A percentile compares a stretch with the other conserved stretches of the same genome.
Conservation (phyloP, 805 yeast genomes). For the Sugiyamaella floridensis region DNA sequence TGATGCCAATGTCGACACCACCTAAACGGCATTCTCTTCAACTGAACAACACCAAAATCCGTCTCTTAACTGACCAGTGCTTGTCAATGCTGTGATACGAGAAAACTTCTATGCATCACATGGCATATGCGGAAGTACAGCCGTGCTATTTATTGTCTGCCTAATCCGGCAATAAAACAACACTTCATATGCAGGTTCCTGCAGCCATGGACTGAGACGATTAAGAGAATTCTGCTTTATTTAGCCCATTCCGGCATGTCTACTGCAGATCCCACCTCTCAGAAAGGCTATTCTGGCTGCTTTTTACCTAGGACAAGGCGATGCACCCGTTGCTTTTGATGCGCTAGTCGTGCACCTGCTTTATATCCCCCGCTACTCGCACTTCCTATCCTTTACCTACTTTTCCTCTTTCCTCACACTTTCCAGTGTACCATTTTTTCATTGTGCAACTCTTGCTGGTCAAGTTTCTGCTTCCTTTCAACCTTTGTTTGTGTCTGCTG, state of each 20-base stretch:
- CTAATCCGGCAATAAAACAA: not conserved
- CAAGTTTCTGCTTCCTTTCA: slow-evolving; percentile 12
- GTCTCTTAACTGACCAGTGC: no score
- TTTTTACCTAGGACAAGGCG: not conserved
- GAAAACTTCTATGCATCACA: not conserved
- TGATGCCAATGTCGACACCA: no score
- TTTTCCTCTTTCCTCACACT: slow-evolving; percentile 3
- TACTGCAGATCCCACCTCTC: not conserved
- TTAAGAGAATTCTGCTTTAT: not conserved
- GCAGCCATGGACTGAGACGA: not conserved
- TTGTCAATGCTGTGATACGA: no score
- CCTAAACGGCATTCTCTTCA: no score
- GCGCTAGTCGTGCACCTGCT: not conserved
- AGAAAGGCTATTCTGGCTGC: not conserved
- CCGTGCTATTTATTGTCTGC: slow-evolving; percentile 1
- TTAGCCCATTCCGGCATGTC: not conserved
- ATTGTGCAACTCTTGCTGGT: slow-evolving; percentile 17
- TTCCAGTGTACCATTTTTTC: not conserved
- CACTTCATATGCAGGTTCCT: not conserved
- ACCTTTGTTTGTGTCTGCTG: slow-evolving; percentile 1
- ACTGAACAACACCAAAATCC: no score
- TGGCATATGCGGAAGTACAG: not conserved
- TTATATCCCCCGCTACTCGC: not conserved
- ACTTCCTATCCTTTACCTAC: not conserved
- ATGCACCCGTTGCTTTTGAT: not conserved